Percentiles rank a stretch among this genome's conserved stretches.
These are phyloP conservation scores for Clonostachys sp. DNA, from an alignment of 2,329 filamentous ascomycete species.

Conservation along the genomic window DNA sequence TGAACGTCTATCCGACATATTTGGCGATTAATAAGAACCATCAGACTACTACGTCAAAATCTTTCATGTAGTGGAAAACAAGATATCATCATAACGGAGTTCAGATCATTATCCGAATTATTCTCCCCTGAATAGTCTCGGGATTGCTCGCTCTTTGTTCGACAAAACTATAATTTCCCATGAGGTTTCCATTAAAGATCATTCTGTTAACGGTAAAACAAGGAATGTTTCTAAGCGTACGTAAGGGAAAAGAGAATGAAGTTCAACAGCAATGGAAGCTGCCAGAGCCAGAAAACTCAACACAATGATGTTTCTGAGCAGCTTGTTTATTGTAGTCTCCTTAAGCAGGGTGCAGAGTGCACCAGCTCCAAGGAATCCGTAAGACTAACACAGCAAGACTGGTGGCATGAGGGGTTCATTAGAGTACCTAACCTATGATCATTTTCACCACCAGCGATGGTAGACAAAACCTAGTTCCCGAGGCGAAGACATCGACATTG, in stretches of 20 bases:
- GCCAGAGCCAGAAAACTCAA: too few relatives aligned
- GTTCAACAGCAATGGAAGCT: too few relatives aligned
- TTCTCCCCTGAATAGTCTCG: too few relatives aligned
- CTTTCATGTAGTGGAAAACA: too few relatives aligned
- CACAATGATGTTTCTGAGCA: constrained; percentile 32
- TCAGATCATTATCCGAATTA: too few relatives aligned
- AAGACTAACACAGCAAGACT: constrained; percentile 34
- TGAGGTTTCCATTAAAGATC: constrained; percentile 44
- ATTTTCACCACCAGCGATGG: constrained; percentile 33
- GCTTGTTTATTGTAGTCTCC: constrained; percentile 30
- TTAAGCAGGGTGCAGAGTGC: constrained; percentile 42
- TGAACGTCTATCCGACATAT: too few relatives aligned
- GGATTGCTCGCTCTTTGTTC: too few relatives aligned
- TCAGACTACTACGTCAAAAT: too few relatives aligned
- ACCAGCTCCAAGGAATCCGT: constrained; percentile 29
- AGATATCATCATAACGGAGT: too few relatives aligned
- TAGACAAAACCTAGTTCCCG: constrained; percentile 36
- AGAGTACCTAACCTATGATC: constrained; percentile 33
- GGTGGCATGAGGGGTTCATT: constrained; percentile 32
- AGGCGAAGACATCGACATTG: constrained; percentile 42
- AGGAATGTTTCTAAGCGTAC: constrained; percentile 25
- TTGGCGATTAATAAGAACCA: too few relatives aligned
- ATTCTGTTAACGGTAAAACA: constrained; percentile 44
- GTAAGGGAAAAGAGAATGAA: too few relatives aligned
- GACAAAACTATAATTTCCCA: neutral